Percentiles rank a stretch among this genome's conserved stretches.
Conservation (phyloP, 2,329 filamentous ascomycete species). For the Fusarium citri region DNA sequence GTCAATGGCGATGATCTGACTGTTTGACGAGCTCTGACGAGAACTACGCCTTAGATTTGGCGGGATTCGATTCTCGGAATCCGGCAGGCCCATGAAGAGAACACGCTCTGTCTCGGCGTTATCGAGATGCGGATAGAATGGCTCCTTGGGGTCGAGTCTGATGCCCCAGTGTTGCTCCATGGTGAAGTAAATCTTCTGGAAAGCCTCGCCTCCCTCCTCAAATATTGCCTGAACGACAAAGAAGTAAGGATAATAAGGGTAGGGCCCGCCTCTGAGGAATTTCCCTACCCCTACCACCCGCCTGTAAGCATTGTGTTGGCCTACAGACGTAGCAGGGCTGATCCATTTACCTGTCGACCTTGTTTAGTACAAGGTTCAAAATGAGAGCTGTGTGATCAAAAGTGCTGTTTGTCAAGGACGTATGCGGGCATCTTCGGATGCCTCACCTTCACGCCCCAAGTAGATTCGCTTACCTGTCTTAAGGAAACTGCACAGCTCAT, state of each 20-base stretch:
- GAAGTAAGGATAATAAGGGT: background rate
- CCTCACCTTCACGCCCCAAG: background rate
- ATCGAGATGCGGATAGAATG: background rate
- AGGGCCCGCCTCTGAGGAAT: background rate
- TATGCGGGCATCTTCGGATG: background rate
- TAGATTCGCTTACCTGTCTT: background rate
- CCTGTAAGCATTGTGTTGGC: background rate
- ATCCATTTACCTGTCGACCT: background rate
- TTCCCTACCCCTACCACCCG: background rate
- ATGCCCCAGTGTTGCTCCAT: background rate
- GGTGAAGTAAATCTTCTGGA: background rate
- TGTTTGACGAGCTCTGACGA: background rate
- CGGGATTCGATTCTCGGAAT: background rate
- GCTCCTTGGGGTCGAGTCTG: accelerated
- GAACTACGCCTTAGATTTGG: background rate
- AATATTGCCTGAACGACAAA: background rate
- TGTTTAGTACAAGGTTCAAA: background rate
- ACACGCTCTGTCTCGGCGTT: background rate
- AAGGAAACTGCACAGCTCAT: background rate
- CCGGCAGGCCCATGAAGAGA: background rate
- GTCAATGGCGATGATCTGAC: background rate
- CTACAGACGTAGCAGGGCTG: background rate
- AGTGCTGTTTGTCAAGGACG: background rate
- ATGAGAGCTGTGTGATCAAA: background rate
- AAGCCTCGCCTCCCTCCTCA: background rate